Base-by-base conservation (phyloP, 2,329 filamentous ascomycete species). In the Alternaria infectoria region DNA sequence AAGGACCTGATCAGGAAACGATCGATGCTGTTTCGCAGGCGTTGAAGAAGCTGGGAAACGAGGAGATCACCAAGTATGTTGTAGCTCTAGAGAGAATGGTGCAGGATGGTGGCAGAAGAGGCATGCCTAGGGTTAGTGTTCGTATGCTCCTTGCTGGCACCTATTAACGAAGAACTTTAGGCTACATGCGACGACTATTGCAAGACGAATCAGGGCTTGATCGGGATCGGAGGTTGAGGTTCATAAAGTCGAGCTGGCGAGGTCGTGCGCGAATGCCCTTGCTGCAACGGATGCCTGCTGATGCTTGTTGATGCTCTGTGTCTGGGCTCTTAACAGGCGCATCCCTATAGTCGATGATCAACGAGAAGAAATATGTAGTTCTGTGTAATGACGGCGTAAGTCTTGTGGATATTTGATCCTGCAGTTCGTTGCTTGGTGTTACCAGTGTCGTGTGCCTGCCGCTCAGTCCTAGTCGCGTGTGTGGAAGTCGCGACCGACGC, bases 171-270 rank as follows among this genome's bases (percentile, higher is more conserved):
- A 4, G 7, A 17, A 25, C 25, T 26, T 1, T n/a, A 61, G 64
- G 19, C 30, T 17, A 61, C 51, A 5, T 71, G 68, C n/a, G 59
- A 70, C 46, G 66, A 66, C 5, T 54, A 62, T 28, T 71, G 69
- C 57, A 65, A 68, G 57, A 62, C 59, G 6, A 71, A 71, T 21
- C 44, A 57, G 30, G 54, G 64, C 11, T 11, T 69, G 26, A 36
- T 65, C 30, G 59, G 30, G 28, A 62, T 51, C 15, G 13, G 6
- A n/a, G 28, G 28, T 0, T 36, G 8, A 51, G 0, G 0, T 0
- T 2, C 0, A 2, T 12, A 1, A 1, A 3, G 1, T 2, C 0
- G 4, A 13, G 19, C 3, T 17, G n/a, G 1, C 13, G 13, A 23
- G 21, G 19, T 25, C 13, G 7, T 40, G 19, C 5, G 40, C 2